Conservation (phyloP, 2,329 filamentous ascomycete genomes). For the Allantophomopsis lycopodina region DNA sequence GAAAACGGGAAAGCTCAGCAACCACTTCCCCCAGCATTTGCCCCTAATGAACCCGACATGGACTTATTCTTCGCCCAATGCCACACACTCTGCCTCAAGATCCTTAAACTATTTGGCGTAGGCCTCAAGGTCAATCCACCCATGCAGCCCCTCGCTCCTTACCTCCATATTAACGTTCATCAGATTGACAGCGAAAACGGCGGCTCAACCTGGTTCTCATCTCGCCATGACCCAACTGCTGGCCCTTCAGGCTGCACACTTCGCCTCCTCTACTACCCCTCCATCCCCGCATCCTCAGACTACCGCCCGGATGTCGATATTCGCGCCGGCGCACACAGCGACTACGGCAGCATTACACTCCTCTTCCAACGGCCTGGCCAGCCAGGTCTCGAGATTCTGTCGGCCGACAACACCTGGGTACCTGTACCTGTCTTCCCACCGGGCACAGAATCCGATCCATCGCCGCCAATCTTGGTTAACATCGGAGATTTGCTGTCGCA, state of each 20-base stretch:
- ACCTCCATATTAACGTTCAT: conserved; percentile 24
- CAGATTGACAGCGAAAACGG: conserved; percentile 12
- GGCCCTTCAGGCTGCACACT: conserved; percentile 33
- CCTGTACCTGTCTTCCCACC: conserved; percentile 54
- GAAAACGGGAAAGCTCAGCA: conserved; percentile 53
- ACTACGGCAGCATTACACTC: conserved; percentile 57
- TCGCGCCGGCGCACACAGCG: conserved; percentile 81
- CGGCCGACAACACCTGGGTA: conserved; percentile 34
- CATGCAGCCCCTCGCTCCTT: not conserved
- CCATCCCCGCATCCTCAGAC: conserved; percentile 24
- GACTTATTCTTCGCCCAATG: conserved; percentile 56
- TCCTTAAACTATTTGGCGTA: conserved; percentile 65
- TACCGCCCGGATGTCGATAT: conserved; percentile 46
- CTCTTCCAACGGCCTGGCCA: conserved; percentile 80
- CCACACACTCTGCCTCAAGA: conserved; percentile 54
- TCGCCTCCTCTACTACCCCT: conserved; percentile 61
- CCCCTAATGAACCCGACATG: conserved; percentile 44
- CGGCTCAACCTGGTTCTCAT: conserved; percentile 31
- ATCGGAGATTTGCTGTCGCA: conserved; percentile 65
- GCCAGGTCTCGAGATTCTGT: conserved; percentile 71
- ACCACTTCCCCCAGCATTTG: conserved; percentile 55
- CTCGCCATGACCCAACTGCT: conserved; percentile 37
- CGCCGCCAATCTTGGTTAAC: conserved; percentile 58
- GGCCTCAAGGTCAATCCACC: conserved; percentile 45
- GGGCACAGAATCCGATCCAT: conserved; percentile 40